phyloP scores from a whole-genome alignment of 1,139 yeast species.

The Geotrichum aggregatum region DNA sequence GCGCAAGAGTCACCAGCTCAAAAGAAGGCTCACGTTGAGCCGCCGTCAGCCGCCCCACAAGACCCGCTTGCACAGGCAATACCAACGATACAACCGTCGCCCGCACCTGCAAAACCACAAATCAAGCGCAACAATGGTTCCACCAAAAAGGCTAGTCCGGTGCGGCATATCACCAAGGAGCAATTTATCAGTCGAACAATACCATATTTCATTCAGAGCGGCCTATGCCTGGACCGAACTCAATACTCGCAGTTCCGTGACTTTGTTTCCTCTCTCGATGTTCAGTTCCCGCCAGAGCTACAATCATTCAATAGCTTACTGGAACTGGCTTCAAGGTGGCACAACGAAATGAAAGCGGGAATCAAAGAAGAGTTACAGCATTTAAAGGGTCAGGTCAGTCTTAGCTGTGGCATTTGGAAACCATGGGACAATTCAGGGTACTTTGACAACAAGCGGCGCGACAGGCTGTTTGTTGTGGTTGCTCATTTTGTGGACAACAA shows the following conservation, averaged over 20 bases:
- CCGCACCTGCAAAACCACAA: background rate
- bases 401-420: slow-evolving; percentile 22
- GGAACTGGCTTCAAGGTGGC: slow-evolving; percentile 18
- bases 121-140: slow-evolving; percentile 6
- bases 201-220: slow-evolving; percentile 20
- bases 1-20: background rate
- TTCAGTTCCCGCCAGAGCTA: slow-evolving; percentile 17
- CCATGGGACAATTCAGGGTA: slow-evolving; percentile 19
- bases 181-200: slow-evolving; percentile 17
- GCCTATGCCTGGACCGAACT: slow-evolving; percentile 17
- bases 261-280: slow-evolving; percentile 15
- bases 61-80: background rate
- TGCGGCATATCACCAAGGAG: slow-evolving; percentile 14
- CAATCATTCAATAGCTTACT: slow-evolving; percentile 20
- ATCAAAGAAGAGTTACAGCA: slow-evolving; percentile 16
- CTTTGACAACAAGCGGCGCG: slow-evolving; percentile 12
- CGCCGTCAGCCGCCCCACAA: too few relatives aligned
- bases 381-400: slow-evolving; percentile 18
- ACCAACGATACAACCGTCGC: background rate
- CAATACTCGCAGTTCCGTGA: slow-evolving; percentile 17
- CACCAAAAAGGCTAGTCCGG: slow-evolving; percentile 7
- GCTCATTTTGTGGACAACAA: slow-evolving; percentile 20
- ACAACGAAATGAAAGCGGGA: slow-evolving; percentile 16
- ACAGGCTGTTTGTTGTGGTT: slow-evolving; percentile 19
- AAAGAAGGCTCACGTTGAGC: background rate